Conservation (phyloP, 164 flowering plant species). For the Tetracentron sinense region DNA sequence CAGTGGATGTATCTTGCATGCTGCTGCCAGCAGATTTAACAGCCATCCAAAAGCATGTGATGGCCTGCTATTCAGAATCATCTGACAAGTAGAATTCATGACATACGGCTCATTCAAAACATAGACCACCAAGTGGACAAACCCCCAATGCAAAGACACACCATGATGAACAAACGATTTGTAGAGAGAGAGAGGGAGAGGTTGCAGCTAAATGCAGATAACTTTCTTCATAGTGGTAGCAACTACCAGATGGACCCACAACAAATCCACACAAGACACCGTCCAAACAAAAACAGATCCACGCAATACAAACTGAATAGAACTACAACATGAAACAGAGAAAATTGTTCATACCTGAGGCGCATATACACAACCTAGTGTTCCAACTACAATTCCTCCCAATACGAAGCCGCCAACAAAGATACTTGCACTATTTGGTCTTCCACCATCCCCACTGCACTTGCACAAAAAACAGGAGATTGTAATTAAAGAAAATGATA, state of each 20-base stretch:
- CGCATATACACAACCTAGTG: conserved; percentile 91
- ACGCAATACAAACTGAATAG: background rate
- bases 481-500: background rate
- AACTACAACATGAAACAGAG: background rate
- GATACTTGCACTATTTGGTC: conserved; percentile 51
- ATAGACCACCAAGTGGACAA: too few relatives aligned
- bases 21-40: too few relatives aligned
- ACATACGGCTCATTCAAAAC: too few relatives aligned
- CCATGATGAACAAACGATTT: too few relatives aligned
- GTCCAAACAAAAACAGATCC: conserved; percentile 3
- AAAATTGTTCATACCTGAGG: conserved; percentile 66
- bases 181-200: too few relatives aligned
- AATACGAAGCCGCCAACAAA: conserved; percentile 90
- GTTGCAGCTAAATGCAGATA: background rate
- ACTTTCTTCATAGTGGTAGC: background rate
- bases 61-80: too few relatives aligned
- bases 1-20: too few relatives aligned
- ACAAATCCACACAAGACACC: too few relatives aligned
- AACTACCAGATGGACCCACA: too few relatives aligned
- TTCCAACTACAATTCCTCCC: conserved; percentile 86
- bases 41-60: too few relatives aligned
- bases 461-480: background rate
- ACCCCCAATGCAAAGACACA: too few relatives aligned
- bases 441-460: conserved; percentile 52
- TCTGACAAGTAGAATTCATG: too few relatives aligned